A percentile compares a stretch with the other conserved stretches of the same genome.
Evolutionary conservation across 176 grass and related monocot species (phyloP).

Genomic region (Triticum aestivum): IWGSC_CS_RefSeq_v2.1 NC_057799.1:381532416-381532915

Average conservation of each 20-base stretch:
- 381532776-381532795: conserved; percentile 28
- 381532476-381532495: neutral
- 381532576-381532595: neutral
- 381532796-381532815: neutral
- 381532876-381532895: neutral
- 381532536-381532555: neutral
- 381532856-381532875: neutral
- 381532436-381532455: neutral
- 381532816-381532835: neutral
- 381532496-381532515: neutral
- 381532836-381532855: neutral
- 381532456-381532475: neutral
- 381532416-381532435: neutral
- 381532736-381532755: conserved; percentile 24
- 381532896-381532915: neutral
- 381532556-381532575: neutral
- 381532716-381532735: conserved; percentile 32
- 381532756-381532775: neutral
- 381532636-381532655: neutral
- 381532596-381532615: neutral
- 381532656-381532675: neutral
- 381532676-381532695: conserved; percentile 2
- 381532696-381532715: conserved; percentile 15
- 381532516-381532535: neutral
- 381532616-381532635: neutral